Conservation (phyloP, 495 filamentous ascomycete genomes). For the Neurospora tetrasperma region DNA sequence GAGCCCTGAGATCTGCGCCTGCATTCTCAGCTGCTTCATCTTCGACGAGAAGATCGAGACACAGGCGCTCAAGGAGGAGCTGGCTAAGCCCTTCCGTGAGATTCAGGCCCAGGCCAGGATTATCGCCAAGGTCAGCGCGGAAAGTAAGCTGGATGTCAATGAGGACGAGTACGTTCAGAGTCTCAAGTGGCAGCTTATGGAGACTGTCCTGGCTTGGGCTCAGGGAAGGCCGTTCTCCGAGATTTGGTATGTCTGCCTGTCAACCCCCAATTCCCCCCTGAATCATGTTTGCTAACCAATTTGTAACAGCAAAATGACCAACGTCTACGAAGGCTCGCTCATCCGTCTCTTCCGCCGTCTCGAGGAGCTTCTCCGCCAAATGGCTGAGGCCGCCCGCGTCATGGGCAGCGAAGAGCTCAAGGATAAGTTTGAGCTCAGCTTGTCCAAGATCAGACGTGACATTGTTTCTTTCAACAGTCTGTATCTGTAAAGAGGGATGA, state of each 20-base stretch:
- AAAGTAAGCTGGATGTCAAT: conserved; percentile 81
- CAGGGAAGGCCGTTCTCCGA: conserved; percentile 84
- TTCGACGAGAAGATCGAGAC: conserved; percentile 90
- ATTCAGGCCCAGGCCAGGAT: conserved; percentile 75
- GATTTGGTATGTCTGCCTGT: conserved; percentile 63
- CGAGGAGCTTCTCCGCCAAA: conserved; percentile 92
- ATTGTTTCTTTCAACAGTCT: conserved; percentile 89
- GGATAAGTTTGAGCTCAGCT: conserved; percentile 74
- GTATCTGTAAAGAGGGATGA: conserved; percentile 51
- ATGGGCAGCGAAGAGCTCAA: conserved; percentile 95
- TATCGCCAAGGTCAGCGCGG: conserved; percentile 84
- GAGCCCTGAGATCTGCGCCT: conserved; percentile 72
- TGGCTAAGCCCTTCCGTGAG: conserved; percentile 73
- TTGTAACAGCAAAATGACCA: conserved; percentile 81
- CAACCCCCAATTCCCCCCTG: not conserved
- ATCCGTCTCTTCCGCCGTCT: conserved; percentile 92
- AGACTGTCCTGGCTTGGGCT: conserved; percentile 91
- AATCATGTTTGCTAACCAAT: not conserved
- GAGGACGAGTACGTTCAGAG: conserved; percentile 84
- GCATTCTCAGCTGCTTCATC: conserved; percentile 83
- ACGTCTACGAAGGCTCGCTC: conserved; percentile 90
- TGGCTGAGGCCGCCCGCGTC: conserved; percentile 91
- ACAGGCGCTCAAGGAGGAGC: conserved; percentile 63
- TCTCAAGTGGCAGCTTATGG: conserved; percentile 92
- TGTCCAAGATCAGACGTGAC: conserved; percentile 78